Evolutionary conservation across 305 asterid species (phyloP).

Genomic region (Caryopteris hybrid): DNA sequence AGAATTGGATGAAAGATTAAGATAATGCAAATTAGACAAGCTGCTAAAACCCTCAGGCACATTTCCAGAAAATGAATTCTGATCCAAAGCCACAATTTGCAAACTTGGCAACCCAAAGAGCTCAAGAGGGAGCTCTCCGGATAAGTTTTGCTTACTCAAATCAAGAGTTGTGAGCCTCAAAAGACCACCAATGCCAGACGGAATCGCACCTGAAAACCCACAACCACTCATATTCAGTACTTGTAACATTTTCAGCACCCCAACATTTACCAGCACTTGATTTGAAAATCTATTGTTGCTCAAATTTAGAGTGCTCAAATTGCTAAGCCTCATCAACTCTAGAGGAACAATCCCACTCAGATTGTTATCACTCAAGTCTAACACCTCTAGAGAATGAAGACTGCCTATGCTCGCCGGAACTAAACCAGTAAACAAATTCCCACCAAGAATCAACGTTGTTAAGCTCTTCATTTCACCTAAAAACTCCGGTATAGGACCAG

Average conservation of each 20-base stretch:
- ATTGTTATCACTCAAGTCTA: constrained; percentile 61
- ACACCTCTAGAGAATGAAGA: constrained; percentile 33
- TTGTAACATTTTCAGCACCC: constrained; percentile 42
- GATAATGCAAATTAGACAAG: constrained; percentile 55
- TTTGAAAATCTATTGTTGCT: constrained; percentile 57
- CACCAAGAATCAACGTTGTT: constrained; percentile 43
- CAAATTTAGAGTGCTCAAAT: constrained; percentile 61
- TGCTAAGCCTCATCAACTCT: constrained; percentile 51
- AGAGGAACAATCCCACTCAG: constrained; percentile 49
- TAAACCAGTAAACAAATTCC: constrained; percentile 43
- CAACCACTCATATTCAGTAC: constrained; percentile 65
- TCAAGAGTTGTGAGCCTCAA: constrained; percentile 54
- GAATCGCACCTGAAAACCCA: constrained; percentile 58
- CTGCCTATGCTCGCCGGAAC: constrained; percentile 47
- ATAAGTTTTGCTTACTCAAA: constrained; percentile 65
- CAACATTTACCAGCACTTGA: constrained; percentile 38
- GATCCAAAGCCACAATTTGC: constrained; percentile 59
- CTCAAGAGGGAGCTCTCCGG: constrained; percentile 73
- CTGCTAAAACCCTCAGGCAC: constrained; percentile 90
- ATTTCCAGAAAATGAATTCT: constrained; percentile 53
- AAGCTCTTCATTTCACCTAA: constrained; percentile 43
- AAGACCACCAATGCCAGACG: constrained; percentile 51
- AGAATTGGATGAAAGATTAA: constrained; percentile 63
- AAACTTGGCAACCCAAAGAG: constrained; percentile 70
- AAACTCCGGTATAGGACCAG: constrained; percentile 49